Evolutionary conservation across 352 stramenopile species (phyloP), one percentile per base, ranked within the genome.

Genomic region (Phytophthora pinifolia): DNA sequence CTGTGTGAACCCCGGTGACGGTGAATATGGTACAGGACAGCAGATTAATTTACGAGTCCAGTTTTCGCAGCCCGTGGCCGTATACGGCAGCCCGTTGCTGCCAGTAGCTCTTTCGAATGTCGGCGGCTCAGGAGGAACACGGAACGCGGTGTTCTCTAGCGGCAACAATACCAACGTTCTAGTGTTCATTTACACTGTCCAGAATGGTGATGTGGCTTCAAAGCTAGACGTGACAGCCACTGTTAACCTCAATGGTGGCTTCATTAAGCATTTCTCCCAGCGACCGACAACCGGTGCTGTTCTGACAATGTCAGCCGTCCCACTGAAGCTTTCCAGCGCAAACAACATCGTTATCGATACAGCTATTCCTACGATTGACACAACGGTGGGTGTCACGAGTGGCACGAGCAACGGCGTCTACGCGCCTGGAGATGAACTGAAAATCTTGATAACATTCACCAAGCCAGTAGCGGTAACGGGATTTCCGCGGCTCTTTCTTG

Each of bases 81-180:
- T 92, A 13, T 89, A 90, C 31, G 77, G 83, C 13, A 77, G 14
- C 14, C 76, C 79, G 1, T 18, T 86, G 3, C 53, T 91, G 12
- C 67, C 73, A 1, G 31, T 94, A 0, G 54, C 35, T 0, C 70
- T 94, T 4, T 67, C 66, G 1, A 47, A 62, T 0, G 72, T 88
- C 13, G 75, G 80, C 8, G 71, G 65, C 27, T 49, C 61, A 12
- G 70, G 60, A 3, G 45, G 53, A 1, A 62, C 47, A 14, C 68
- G 85, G 0, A 62, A 67, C 38, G 77, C 83, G 6, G 39, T 59
- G 4, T 88, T 87, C 46, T 46, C 46, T 0, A 70, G 67, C 20
- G 85, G 85, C 8, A 94, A 92, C 65, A 88, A 89, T 36, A 83
- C 83, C 3, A 63, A 80, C 35, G 74, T 65, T 0, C 68, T 94